These are phyloP conservation scores for Cantharellus anzutake DNA, from an alignment of 768 basidiomycete species.

Conservation along the genomic window DNA sequence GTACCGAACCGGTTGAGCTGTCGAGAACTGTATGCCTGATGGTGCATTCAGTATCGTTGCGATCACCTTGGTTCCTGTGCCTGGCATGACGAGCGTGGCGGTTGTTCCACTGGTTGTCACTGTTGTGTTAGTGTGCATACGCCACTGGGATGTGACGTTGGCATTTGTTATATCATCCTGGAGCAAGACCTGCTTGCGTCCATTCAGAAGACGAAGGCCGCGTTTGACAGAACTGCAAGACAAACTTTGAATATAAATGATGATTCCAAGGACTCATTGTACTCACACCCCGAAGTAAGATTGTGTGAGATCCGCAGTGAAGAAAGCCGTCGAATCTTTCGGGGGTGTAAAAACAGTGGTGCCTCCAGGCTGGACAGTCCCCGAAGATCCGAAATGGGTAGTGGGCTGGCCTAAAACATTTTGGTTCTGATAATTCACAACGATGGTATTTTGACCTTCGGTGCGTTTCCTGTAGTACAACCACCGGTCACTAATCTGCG, in stretches of 20 bases:
- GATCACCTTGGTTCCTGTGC: conserved; percentile 40
- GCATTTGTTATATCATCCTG: conserved; percentile 74
- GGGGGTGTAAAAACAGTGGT: conserved; percentile 58
- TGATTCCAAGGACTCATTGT: neutral
- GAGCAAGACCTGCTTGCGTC: conserved; percentile 69
- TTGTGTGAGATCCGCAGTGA: conserved; percentile 52
- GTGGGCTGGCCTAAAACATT: conserved; percentile 44
- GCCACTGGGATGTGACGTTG: conserved; percentile 48
- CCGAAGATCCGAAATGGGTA: conserved; percentile 32
- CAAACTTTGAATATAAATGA: neutral
- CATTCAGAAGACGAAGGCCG: conserved; percentile 69
- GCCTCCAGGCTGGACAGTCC: conserved; percentile 45
- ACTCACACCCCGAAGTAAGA: conserved; percentile 38
- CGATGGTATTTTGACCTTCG: conserved; percentile 90
- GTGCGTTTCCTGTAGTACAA: conserved; percentile 91
- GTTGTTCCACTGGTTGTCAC: conserved; percentile 36
- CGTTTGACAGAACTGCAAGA: conserved; percentile 54
- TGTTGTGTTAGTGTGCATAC: conserved; percentile 92
- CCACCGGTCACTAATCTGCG: conserved; percentile 58
- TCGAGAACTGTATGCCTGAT: conserved; percentile 45
- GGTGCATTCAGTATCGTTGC: conserved; percentile 52
- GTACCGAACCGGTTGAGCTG: conserved; percentile 34
- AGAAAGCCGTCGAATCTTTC: conserved; percentile 58
- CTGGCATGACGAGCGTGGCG: conserved; percentile 46
- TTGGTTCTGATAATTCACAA: conserved; percentile 64